Evolutionary conservation across 2,329 filamentous ascomycete species (phyloP).

Genomic region (Exophiala sp.): DNA sequence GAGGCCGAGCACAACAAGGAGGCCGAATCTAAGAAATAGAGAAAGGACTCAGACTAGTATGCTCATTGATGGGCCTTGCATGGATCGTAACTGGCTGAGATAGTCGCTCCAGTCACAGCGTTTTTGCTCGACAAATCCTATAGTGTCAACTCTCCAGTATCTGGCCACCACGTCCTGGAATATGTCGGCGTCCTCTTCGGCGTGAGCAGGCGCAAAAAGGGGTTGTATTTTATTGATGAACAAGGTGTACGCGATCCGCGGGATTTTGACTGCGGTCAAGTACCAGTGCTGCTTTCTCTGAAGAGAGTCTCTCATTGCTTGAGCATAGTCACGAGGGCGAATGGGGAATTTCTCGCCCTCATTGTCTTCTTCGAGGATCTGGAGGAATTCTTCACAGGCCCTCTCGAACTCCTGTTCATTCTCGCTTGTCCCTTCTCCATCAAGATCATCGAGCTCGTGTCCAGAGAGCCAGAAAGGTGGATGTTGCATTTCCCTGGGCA

Average conservation of each 20-base stretch:
- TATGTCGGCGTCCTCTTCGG: neutral
- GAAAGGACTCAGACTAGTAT: conserved; percentile 25
- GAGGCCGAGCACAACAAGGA: too few species aligned
- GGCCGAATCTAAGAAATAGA: conserved; percentile 2
- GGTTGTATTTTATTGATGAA: conserved; percentile 5
- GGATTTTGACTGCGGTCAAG: conserved; percentile 3
- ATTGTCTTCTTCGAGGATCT: conserved; percentile 27
- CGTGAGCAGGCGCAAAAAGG: neutral
- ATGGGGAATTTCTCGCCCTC: neutral
- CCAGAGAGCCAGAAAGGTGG: conserved; percentile 30
- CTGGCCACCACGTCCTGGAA: conserved; percentile 5
- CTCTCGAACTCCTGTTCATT: conserved; percentile 11
- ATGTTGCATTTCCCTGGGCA: conserved; percentile 26
- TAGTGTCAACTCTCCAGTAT: conserved; percentile 3
- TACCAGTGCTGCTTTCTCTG: conserved; percentile 7
- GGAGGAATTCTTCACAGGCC: conserved; percentile 23
- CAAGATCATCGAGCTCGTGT: conserved; percentile 16
- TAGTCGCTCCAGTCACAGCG: neutral
- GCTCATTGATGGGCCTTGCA: too few species aligned
- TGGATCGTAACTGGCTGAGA: conserved; percentile 3
- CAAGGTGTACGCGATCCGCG: neutral
- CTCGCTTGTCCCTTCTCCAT: conserved; percentile 1
- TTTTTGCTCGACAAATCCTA: conserved; percentile 2
- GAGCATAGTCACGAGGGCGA: neutral
- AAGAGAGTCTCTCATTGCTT: conserved; percentile 6